Base-by-base conservation (phyloP, 306 rosid genomes). In the Lagenaria siceraria region DNA sequence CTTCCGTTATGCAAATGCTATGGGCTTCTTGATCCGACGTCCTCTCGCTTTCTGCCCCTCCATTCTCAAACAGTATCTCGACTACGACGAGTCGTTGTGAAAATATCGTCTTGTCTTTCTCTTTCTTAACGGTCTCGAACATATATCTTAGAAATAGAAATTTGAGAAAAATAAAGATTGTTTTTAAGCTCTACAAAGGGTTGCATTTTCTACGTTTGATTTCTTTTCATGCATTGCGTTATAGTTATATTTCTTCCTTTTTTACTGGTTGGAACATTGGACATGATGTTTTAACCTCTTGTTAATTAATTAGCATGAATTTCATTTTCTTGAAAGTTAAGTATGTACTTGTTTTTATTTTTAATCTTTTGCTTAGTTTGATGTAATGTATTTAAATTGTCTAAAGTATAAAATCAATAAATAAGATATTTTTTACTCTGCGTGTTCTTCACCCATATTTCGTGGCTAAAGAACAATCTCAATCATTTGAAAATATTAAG, bases 1-100 rank as follows among this genome's bases (percentile, higher is more conserved):
- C 51, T 40, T 71, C 31, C 97, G 86, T 46, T 79, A 55, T 43
- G 92, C 92, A 8, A 93, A 93, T 59, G 61, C 88, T 27, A 75
- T 91, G 89, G 96, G 93, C 8, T 93, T 81, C 90, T 72, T 83
- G 54, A 83, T 43, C 76, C 81, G 87, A 56, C n/a, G 85, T 52
- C 83, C 87, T 2, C 70, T 88, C 82, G 56, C 89, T 22, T 33
- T 40, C 4, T 89, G 98, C 79, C 1, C 73, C 1, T 0, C 80
- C 14, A 77, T 93, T 19, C 88, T 88, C 17, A 36, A 84, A 80
- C 81, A 80, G 21, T 93, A 89, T 84, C 66, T 85, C 65, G 72
- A 77, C 15, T 38, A 1, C 11, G 79, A 77, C 5, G 38, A 76
- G 31, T 49, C n/a, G 0, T 35, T 71, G 38, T 46, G 40, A 48